phyloP scores from a whole-genome alignment of 768 basidiomycete genomes.

The Strobilomyces echinocephalus region DNA sequence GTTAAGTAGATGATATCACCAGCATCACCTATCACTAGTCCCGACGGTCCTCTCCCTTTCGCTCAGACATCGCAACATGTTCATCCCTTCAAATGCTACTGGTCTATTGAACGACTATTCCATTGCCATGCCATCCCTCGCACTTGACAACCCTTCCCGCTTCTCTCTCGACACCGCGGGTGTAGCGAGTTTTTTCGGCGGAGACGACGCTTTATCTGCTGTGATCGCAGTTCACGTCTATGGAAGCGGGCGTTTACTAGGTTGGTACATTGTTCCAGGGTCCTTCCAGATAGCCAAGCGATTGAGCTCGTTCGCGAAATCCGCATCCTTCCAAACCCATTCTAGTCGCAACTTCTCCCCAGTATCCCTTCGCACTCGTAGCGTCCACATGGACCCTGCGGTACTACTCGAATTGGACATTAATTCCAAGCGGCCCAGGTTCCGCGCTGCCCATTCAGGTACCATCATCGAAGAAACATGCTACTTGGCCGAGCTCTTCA shows the following conservation, averaged over 20 bases:
- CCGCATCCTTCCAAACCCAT: background rate
- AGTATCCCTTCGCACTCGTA: too few relatives aligned
- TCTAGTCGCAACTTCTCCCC: too few relatives aligned
- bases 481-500: background rate
- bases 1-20: too few relatives aligned
- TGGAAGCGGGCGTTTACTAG: background rate
- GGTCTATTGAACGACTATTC: too few relatives aligned
- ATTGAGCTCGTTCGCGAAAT: background rate
- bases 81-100: too few relatives aligned
- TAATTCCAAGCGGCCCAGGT: background rate
- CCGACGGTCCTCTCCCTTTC: too few relatives aligned
- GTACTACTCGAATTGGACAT: background rate
- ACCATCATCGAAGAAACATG: background rate
- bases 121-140: too few relatives aligned
- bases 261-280: background rate
- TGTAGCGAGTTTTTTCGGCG: slow-evolving; percentile 1
- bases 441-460: background rate
- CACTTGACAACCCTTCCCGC: background rate
- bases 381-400: background rate
- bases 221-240: background rate
- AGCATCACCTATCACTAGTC: too few relatives aligned
- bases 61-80: too few relatives aligned
- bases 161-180: background rate
- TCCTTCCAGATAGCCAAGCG: background rate
- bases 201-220: background rate